Conservation (phyloP, 2,329 filamentous ascomycete species). For the Paecilomyces variotii region DNA sequence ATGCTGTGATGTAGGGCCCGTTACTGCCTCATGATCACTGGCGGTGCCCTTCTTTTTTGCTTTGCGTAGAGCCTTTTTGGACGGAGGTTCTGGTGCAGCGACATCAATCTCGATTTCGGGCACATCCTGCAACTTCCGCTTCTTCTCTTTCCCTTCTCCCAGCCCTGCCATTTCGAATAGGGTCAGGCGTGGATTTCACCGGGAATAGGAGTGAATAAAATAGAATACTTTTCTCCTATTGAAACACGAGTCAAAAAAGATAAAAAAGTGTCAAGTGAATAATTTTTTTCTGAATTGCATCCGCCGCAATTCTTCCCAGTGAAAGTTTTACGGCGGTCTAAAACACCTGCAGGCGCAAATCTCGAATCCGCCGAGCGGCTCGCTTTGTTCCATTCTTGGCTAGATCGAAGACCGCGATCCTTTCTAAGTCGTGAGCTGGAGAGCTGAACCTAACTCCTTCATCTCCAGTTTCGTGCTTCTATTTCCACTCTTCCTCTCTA, state of each 20-base stretch:
- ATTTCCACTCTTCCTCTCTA: neutral
- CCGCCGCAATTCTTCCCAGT: neutral
- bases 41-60: slow-evolving; percentile 60
- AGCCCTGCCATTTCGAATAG: slow-evolving; percentile 19
- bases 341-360: slow-evolving; percentile 16
- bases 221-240: neutral
- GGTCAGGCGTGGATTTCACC: neutral
- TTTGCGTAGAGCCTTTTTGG: slow-evolving; percentile 83
- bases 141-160: slow-evolving; percentile 40
- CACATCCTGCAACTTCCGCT: slow-evolving; percentile 58
- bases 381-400: neutral
- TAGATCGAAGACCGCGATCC: slow-evolving; percentile 3
- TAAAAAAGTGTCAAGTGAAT: neutral
- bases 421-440: neutral
- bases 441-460: neutral
- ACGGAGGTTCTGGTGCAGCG: slow-evolving; percentile 81
- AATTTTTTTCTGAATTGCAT: neutral
- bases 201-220: neutral
- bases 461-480: neutral
- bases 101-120: slow-evolving; percentile 82
- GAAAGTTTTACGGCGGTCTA: slow-evolving; percentile 19
- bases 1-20: slow-evolving; percentile 3
- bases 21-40: neutral
- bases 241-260: neutral
- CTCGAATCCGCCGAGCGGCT: slow-evolving; percentile 3